Conservation (phyloP, 371 early-diverging fungal genomes). For the Mucor plumbeus region DNA sequence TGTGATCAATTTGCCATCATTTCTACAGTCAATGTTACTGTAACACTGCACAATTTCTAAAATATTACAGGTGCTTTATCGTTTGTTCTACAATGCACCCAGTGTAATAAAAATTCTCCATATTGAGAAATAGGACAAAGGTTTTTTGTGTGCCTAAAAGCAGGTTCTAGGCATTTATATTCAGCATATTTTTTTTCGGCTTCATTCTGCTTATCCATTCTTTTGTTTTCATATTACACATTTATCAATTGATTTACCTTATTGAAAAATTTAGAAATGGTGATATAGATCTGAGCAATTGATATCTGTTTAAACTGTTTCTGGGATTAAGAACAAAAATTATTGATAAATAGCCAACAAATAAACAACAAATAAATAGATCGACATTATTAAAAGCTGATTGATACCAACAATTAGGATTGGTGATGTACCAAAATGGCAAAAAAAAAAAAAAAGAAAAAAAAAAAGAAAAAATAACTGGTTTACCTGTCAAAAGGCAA, state of each 20-base stretch:
- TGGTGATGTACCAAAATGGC: neutral
- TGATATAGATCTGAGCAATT: no score
- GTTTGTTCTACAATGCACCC: neutral
- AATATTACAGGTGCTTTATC: neutral
- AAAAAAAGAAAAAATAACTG: neutral
- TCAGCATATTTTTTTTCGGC: neutral
- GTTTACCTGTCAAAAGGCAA: neutral
- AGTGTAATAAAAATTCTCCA: neutral
- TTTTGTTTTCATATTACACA: neutral
- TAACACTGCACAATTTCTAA: neutral
- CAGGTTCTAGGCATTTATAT: neutral
- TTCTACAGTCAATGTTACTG: neutral
- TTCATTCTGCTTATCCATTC: neutral
- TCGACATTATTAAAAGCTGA: neutral
- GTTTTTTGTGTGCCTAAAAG: neutral
- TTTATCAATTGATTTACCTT: neutral
- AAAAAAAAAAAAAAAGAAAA: neutral
- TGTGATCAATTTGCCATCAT: neutral
- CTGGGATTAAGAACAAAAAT: neutral
- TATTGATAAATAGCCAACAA: neutral
- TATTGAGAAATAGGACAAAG: neutral
- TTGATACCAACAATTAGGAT: neutral
- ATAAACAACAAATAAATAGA: neutral
- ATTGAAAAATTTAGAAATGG: no score
- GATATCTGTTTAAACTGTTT: no score